Evolutionary conservation across 2,329 filamentous ascomycete species (phyloP).

Genomic region (Trichocomaceae sp.): DNA sequence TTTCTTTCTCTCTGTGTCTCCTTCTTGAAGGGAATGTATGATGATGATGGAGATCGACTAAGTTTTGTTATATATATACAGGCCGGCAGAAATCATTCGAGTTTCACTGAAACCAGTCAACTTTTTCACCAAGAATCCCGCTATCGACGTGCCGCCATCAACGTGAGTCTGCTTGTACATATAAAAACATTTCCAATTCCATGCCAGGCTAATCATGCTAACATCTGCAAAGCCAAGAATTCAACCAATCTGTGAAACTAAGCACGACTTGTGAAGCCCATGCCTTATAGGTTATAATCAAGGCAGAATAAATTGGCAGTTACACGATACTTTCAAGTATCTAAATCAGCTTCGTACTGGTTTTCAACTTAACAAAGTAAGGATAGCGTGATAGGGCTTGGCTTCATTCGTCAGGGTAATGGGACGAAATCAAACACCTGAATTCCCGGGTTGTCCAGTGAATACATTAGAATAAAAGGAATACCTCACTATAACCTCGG

Average conservation of each 20-base stretch:
- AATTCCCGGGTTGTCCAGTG: too few species aligned
- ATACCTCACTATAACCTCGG: too few species aligned
- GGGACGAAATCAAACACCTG: too few species aligned
- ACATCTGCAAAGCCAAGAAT: background rate
- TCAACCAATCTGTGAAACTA: background rate
- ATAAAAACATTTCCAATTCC: too few species aligned
- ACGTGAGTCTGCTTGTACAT: background rate
- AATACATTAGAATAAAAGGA: too few species aligned
- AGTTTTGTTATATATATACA: background rate
- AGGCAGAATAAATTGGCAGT: too few species aligned
- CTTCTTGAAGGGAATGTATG: background rate
- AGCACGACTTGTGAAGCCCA: background rate
- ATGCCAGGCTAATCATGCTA: too few species aligned
- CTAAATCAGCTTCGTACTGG: too few species aligned
- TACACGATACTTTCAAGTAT: too few species aligned
- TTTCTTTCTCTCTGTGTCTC: background rate
- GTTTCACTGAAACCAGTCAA: constrained; percentile 20
- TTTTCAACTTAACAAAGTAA: too few species aligned
- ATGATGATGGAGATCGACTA: background rate
- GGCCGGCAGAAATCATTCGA: constrained; percentile 14
- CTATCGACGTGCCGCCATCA: constrained; percentile 16
- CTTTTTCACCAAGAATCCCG: constrained; percentile 21
- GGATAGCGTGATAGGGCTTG: too few species aligned
- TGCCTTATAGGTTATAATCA: background rate
- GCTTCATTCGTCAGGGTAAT: too few species aligned